Base-by-base conservation (phyloP, 768 basidiomycete species). In the Agaricus blazei region DNA sequence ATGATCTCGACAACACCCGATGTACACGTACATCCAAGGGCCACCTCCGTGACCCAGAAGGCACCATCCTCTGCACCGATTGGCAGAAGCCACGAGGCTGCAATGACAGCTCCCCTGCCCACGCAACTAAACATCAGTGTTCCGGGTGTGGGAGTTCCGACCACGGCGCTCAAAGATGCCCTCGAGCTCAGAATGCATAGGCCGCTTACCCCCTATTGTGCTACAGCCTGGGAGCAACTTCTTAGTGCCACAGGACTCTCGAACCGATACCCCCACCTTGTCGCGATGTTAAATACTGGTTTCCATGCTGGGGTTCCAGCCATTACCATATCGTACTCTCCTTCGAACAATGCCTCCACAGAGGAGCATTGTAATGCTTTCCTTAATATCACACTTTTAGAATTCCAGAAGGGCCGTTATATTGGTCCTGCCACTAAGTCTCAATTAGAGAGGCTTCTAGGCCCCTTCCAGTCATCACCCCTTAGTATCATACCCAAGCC, bases 131-230 rank as follows among this genome's bases (percentile, higher is more conserved):
- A 0, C 76, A 79, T 62, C 48, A 69, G 12, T 79, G 76, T 65
- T 76, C 75, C 0, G 75, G 78, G 1, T 78, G 78, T 48, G 70
- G 72, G 34, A 48, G 57, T 0, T 5, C 59, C 41, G 37, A 41
- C 31, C 75, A 80, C 47, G 70, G 77, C 28, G 76, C 78, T 63
- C 63, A 71, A 36, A 47, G 27, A 0, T 80, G 78, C 61, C 64
- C 69, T 72, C 65, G 54, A 49, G 67, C 64, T 12, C 64, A 69
- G 70, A 65, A 59, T 23, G 48, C 51, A 2, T 60, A 57, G 63
- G 0, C 62, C 69, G 0, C 42, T 58, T 40, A 72, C 73, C 0
- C 75, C 72, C 0, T 73, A 75, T 52, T 49, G 60, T 0, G 54
- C 66, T 0, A 56, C 64, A 0, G 63, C 48, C 0, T 80, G 77